Evolutionary conservation across 164 flowering plant species (phyloP), one percentile per base, ranked within the genome.

Genomic region (Macadamia tetraphylla): DNA sequence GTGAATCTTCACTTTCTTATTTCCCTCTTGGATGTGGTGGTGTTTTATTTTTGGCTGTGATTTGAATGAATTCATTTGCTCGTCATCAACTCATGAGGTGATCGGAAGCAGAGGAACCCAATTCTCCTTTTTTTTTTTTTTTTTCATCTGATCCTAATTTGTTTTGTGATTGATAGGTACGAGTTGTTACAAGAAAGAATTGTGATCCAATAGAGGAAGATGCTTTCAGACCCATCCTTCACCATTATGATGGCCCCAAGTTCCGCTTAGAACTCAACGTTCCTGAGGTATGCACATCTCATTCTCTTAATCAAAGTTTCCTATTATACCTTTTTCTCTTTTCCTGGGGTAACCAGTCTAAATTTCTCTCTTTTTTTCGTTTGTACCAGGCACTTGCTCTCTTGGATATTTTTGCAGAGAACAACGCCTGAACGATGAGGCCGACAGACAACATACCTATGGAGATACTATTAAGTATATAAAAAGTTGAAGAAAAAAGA

Each of bases 191-290:
- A 0, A 84, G 98, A 75, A 94, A 88, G 74, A 60, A 81, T 6
- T 91, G 96, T 48, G 89, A 84, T 57, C 93, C 98, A 1, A 70
- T 94, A 40, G 98, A 90, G 62, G 98, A 94, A 75, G 98, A 94
- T 70, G 84, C 98, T 0, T 94, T 94, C 84, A 82, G 98, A 83
- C 98, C 98, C 42, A 83, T 94, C 70, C 96, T 94, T 63, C 97
- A 94, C 76, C 98, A 94, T 70, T 94, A 94, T 23, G 98, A 94
- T 49, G 97, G 98, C 32, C 98, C 98, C 44, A 94, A 94, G 78
- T 94, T 94, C 85, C 92, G 98, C n/a, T 87, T 94, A 1, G 97
- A 94, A 66, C 84, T 94, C 23, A 90, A 77, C 74, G 68, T 94
- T 1, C 95, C 97, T 3, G 98, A 94, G 97, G 98, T 88, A 70